Evolutionary conservation across 2,329 filamentous ascomycete genomes (phyloP).

Genomic region (Calonectria hawksworthii): DNA sequence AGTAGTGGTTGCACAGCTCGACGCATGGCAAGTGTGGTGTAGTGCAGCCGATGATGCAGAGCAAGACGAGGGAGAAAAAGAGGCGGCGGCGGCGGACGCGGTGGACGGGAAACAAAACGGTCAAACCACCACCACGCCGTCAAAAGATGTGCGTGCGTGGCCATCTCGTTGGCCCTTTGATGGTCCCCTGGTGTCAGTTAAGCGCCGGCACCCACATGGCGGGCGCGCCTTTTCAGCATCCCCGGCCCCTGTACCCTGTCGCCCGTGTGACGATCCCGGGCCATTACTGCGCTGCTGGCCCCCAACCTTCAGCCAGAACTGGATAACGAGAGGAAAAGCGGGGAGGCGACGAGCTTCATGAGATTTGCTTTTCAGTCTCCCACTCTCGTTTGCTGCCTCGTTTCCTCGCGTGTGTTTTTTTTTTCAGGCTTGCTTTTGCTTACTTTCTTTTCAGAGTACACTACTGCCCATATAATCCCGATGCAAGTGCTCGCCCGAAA

Average conservation of each 20-base stretch:
- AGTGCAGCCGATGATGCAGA: neutral
- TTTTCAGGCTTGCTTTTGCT: neutral
- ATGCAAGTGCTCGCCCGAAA: neutral
- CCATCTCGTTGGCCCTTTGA: neutral
- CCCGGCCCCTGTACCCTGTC: constrained; percentile 16
- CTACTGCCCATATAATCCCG: neutral
- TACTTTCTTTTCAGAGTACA: neutral
- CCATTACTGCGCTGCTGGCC: constrained; percentile 6
- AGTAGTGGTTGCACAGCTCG: neutral
- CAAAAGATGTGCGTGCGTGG: constrained; percentile 15
- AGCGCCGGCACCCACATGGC: constrained; percentile 38
- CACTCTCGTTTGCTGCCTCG: neutral
- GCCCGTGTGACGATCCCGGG: constrained; percentile 18
- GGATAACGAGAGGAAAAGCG: neutral
- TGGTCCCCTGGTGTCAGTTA: constrained; percentile 21
- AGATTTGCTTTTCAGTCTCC: neutral
- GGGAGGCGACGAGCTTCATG: neutral
- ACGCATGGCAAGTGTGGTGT: neutral
- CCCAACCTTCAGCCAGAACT: neutral
- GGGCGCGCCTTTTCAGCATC: constrained; percentile 20
- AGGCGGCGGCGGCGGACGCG: neutral
- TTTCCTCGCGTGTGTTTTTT: neutral
- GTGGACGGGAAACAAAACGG: constrained; percentile 16
- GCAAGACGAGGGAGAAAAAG: neutral
- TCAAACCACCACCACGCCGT: constrained; percentile 15